phyloP scores from a whole-genome alignment of 2,329 filamentous ascomycete genomes.

The Hymenoscyphus scutula region DNA sequence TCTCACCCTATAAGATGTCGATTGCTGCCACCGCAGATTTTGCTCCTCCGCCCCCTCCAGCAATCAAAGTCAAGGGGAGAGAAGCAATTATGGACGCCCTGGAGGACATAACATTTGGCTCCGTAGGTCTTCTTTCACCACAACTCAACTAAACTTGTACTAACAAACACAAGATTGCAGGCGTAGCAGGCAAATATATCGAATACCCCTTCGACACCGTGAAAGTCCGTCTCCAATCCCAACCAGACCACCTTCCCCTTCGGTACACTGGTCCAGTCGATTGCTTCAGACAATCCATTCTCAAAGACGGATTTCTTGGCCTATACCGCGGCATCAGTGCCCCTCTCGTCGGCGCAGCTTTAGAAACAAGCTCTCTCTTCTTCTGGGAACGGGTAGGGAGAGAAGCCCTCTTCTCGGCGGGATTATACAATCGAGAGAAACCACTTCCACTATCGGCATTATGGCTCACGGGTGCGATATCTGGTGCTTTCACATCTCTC shows the following conservation, averaged over 20 bases:
- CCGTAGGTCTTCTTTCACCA: constrained; percentile 51
- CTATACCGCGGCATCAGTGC: constrained; percentile 93
- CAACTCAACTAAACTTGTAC: not conserved
- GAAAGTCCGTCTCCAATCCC: constrained; percentile 96
- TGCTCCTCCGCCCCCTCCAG: constrained; percentile 14
- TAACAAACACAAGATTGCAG: constrained; percentile 59
- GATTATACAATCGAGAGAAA: constrained; percentile 49
- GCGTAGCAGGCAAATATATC: constrained; percentile 89
- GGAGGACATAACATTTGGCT: constrained; percentile 87
- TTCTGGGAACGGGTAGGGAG: constrained; percentile 81
- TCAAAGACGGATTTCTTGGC: constrained; percentile 67
- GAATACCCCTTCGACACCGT: constrained; percentile 99
- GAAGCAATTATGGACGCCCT: constrained; percentile 54
- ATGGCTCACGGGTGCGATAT: constrained; percentile 77
- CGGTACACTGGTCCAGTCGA: constrained; percentile 85
- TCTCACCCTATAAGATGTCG: constrained; percentile 25
- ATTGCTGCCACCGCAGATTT: constrained; percentile 27
- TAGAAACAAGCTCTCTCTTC: constrained; percentile 90
- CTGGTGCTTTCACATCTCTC: constrained; percentile 85
- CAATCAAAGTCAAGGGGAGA: constrained; percentile 22
- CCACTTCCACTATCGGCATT: constrained; percentile 73
- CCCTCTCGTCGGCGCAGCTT: constrained; percentile 83
- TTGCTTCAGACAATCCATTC: constrained; percentile 86
- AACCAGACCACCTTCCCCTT: constrained; percentile 78
- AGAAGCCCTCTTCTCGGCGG: constrained; percentile 57